Evolutionary conservation across 106 monocot species (phyloP), one percentile per base, ranked within the genome.

Genomic region (Phalaenopsis aphrodite): DNA sequence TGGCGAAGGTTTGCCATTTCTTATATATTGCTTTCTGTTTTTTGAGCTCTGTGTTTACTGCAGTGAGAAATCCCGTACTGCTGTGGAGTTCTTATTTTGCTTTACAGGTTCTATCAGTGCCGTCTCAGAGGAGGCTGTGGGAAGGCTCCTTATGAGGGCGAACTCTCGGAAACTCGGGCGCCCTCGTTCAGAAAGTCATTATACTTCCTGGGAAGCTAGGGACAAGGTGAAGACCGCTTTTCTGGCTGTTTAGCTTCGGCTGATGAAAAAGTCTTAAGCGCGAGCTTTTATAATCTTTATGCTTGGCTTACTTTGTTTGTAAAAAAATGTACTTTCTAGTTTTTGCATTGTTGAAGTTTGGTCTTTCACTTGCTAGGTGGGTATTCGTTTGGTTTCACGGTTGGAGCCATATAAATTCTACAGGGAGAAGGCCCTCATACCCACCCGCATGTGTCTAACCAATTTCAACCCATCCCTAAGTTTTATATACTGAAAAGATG

Each of bases 81-180:
- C 49, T 49, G 19, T 76, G 47, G 23, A 76, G 3, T 76, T 76
- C 49, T 76, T 42, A 30, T 43, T 76, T 47, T 15, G 76, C 46
- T 76, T n/a, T n/a, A 15, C 49, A 76, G 76, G 76, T 12, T 47
- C 76, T 52, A 46, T 76, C 76, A 76, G 17, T 30, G 76, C 76
- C 48, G 11, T 49, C 23, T 76, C 76, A 42, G 76, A 76, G 76
- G 76, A 76, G 49, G 76, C 49, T 19, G 49, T 76, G 23, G 76
- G 76, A 19, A 76, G 48, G 49, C 49, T 76, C 2, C 47, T 76
- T 8, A 76, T 49, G 30, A 47, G 49, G 49, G 47, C 49, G 43
- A 76, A n/a, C 49, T 21, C 76, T 76, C 76, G 49, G 52, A 76
- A 76, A 49, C 8, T 9, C 41, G 76, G 21, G 14, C 76, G 48